Base-by-base conservation (phyloP, 2,329 filamentous ascomycete genomes). In the Colletotrichum orbiculare region DNA sequence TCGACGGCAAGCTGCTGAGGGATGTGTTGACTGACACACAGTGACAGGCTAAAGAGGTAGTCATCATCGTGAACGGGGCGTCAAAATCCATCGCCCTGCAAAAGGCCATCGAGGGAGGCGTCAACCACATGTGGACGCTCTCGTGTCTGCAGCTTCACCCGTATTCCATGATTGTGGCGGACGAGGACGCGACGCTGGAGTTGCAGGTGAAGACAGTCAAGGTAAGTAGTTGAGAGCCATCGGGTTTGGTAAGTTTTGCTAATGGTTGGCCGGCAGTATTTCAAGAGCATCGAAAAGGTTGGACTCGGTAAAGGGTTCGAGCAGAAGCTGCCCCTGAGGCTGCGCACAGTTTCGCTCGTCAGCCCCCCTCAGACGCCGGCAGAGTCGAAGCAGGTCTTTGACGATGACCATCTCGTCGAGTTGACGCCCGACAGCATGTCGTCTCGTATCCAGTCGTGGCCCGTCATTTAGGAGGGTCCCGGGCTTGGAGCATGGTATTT, bases 41-140 rank as follows among this genome's bases (percentile, higher is more conserved):
- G 2, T 9, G 4, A 25, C 89, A 93, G 73, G 88, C 91, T 0
- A 82, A 88, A 60, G 91, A 93, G 76, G 90, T 94, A 2, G 85
- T 93, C 35, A 88, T 92, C 69, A 88, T 93, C 65, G 90, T 91
- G 56, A 89, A 89, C 1, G 91, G 91, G 34, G 85, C 89, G 5
- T 88, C 90, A 79, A 94, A 94, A 74, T 87, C 91, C 1, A 77
- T 90, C 15, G 91, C 91, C 2, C 79, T 94, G 65, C 88, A 92
- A 73, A 88, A 87, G 71, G 91, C 90, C 67, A 85, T 94, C 66
- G 91, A 94, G 74, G 89, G 88, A 45, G 89, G 89, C 47, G 84
- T 94, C 59, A 93, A 91, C 75, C 91, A 93, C 77, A 92, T 92
- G 89, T 93, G 91, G 89, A 93, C 91, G 0, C 82, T 93, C 2